Percentiles rank a stretch among this genome's conserved stretches.
Evolutionary conservation across 2,329 filamentous ascomycete genomes (phyloP).

Genomic region (Cytospora chrysosperma): DNA sequence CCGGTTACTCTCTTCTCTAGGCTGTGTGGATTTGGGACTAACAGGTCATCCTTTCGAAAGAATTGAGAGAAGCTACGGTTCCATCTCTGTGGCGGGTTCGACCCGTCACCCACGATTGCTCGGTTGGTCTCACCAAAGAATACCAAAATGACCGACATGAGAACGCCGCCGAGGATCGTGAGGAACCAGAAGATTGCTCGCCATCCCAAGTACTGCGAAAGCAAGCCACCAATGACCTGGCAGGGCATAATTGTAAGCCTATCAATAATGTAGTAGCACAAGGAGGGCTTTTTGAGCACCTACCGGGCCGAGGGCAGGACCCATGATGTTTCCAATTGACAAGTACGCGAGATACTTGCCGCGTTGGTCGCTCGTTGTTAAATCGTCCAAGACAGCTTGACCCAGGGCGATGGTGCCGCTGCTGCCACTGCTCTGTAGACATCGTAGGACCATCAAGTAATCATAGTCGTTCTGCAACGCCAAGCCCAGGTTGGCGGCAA

Average conservation of each 20-base stretch:
- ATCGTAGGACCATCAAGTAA: conserved; percentile 47
- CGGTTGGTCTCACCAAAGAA: conserved; percentile 48
- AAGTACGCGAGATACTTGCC: conserved; percentile 42
- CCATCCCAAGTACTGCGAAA: conserved; percentile 53
- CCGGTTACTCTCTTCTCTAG: conserved; percentile 20
- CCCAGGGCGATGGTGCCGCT: conserved; percentile 55
- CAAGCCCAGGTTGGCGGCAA: conserved; percentile 44
- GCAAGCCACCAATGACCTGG: conserved; percentile 45
- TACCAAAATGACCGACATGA: conserved; percentile 40
- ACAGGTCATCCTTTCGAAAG: conserved; percentile 28
- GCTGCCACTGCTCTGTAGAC: conserved; percentile 45
- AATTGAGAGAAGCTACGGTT: background rate
- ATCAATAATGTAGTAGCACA: too few relatives aligned
- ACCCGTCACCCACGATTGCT: conserved; percentile 45
- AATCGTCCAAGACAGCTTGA: conserved; percentile 55
- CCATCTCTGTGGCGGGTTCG: conserved; percentile 2
- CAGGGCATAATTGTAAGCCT: too few relatives aligned
- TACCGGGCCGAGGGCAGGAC: conserved; percentile 45
- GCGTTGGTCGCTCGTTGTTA: conserved; percentile 56
- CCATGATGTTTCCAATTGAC: conserved; percentile 47
- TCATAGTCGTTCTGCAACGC: conserved; percentile 44
- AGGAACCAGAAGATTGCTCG: conserved; percentile 56
- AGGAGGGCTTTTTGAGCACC: too few relatives aligned
- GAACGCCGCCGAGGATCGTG: conserved; percentile 40
- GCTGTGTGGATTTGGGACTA: too few relatives aligned